These are phyloP conservation scores for Xylaria sp. DNA, from an alignment of 2,329 filamentous ascomycete genomes.

Conservation along the genomic window DNA sequence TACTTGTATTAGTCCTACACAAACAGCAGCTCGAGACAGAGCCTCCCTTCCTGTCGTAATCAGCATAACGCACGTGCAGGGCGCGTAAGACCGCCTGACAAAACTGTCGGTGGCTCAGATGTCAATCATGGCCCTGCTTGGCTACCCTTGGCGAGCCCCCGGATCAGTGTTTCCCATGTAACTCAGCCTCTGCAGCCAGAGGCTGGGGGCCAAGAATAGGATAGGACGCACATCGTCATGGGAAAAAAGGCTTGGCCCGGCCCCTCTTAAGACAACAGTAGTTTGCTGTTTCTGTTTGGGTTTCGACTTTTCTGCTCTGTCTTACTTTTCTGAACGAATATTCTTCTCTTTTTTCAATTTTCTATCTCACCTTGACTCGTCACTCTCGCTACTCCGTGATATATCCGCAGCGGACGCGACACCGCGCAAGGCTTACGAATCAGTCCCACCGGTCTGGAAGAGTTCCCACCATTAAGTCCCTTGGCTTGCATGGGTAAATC, in stretches of 20 bases:
- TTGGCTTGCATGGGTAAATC: constrained; percentile 26
- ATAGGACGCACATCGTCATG: not conserved
- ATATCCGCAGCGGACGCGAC: constrained; percentile 11
- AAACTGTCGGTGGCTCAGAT: constrained; percentile 40
- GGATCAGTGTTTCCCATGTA: constrained; percentile 13
- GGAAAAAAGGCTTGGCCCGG: not conserved
- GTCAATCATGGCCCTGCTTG: constrained; percentile 19
- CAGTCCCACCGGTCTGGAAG: constrained; percentile 39
- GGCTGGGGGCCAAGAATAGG: not conserved
- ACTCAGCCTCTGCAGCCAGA: constrained; percentile 8
- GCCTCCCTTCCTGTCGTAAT: constrained; percentile 9
- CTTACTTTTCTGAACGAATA: not conserved
- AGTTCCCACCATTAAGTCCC: constrained; percentile 12
- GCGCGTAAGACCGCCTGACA: constrained; percentile 30
- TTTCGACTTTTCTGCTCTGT: not conserved
- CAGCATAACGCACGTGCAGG: not conserved
- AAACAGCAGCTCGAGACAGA: not conserved
- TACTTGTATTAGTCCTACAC: too few species aligned
- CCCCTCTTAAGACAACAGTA: not conserved
- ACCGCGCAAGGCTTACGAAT: constrained; percentile 42
- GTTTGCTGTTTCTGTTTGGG: constrained; percentile 5
- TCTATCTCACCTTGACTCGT: constrained; percentile 24
- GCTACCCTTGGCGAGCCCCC: constrained; percentile 5
- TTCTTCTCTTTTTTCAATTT: not conserved
- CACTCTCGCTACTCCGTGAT: constrained; percentile 3